Evolutionary conservation across 495 filamentous ascomycete species (phyloP).

Genomic region (Trichoderma asperelloides): DNA sequence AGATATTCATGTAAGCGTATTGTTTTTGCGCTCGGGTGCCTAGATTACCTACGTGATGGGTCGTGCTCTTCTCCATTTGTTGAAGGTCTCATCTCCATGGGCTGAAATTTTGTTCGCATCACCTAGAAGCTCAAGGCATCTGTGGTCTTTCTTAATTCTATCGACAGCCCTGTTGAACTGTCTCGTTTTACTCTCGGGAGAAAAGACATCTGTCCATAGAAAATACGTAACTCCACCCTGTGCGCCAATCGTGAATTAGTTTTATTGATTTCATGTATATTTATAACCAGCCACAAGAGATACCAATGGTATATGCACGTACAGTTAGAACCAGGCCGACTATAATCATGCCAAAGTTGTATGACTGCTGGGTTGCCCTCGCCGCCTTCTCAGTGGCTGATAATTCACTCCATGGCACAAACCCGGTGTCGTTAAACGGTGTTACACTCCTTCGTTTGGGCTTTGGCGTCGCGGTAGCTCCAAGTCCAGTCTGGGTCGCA

Average conservation of each 20-base stretch:
- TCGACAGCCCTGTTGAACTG: conserved; percentile 86
- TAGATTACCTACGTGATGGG: conserved; percentile 62
- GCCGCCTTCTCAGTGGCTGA: conserved; percentile 68
- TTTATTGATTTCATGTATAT: neutral
- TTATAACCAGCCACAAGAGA: neutral
- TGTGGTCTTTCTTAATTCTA: conserved; percentile 61
- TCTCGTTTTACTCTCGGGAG: conserved; percentile 70
- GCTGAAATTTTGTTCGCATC: conserved; percentile 66
- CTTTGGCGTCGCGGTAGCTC: conserved; percentile 11
- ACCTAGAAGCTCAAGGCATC: conserved; percentile 68
- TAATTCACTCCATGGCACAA: conserved; percentile 70
- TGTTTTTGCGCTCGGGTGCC: too few species aligned
- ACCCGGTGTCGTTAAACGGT: conserved; percentile 71
- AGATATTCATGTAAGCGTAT: neutral
- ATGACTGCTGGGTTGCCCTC: conserved; percentile 79
- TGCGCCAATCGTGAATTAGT: neutral
- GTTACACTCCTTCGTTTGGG: conserved; percentile 56
- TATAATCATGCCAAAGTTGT: conserved; percentile 74
- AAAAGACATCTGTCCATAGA: conserved; percentile 80
- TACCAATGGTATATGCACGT: conserved; percentile 14
- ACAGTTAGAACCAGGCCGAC: conserved; percentile 70
- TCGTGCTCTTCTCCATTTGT: conserved; percentile 75
- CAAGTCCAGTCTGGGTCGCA: conserved; percentile 23
- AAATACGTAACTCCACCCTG: conserved; percentile 69
- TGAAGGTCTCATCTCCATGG: conserved; percentile 74